These are phyloP conservation scores for Isatis tinctoria DNA, from an alignment of 345 rosid genomes.

Conservation along the genomic window DNA sequence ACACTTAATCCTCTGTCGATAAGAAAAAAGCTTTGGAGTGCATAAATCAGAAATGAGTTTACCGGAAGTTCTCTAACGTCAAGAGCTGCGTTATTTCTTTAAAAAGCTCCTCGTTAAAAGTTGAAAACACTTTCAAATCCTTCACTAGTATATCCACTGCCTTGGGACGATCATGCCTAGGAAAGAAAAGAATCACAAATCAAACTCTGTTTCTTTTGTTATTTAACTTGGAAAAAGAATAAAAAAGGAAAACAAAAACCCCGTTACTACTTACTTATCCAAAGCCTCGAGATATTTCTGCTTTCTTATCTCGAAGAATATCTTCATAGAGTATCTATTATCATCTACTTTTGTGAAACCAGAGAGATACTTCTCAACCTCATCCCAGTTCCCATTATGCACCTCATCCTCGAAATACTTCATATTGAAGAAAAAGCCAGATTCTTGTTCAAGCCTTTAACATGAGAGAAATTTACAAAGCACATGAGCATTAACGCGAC, in stretches of 20 bases:
- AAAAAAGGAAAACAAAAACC: not conserved
- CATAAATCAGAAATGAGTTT: not conserved
- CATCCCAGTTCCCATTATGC: conserved; percentile 96
- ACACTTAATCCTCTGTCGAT: not conserved
- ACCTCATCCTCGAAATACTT: conserved; percentile 99
- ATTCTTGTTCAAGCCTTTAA: conserved; percentile 92
- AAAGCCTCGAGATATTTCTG: conserved; percentile 98
- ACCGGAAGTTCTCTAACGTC: conserved; percentile 95
- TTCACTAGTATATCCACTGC: conserved; percentile 94
- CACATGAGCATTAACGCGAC: not conserved
- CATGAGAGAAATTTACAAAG: not conserved
- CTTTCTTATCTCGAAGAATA: conserved; percentile 97
- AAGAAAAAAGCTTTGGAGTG: not conserved
- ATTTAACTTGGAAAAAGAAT: not conserved
- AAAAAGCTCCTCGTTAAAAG: conserved; percentile 95
- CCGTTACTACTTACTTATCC: conserved; percentile 65
- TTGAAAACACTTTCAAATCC: conserved; percentile 96
- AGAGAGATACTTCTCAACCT: conserved; percentile 95
- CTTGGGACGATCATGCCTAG: conserved; percentile 92
- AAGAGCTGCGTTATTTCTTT: conserved; percentile 92
- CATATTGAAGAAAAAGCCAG: conserved; percentile 99
- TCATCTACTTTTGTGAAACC: conserved; percentile 98
- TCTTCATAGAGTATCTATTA: conserved; percentile 95
- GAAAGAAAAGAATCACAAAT: conserved; percentile 14
- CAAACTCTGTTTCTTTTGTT: not conserved